Base-by-base conservation (phyloP, 768 basidiomycete species). In the Suillus subaureus region DNA sequence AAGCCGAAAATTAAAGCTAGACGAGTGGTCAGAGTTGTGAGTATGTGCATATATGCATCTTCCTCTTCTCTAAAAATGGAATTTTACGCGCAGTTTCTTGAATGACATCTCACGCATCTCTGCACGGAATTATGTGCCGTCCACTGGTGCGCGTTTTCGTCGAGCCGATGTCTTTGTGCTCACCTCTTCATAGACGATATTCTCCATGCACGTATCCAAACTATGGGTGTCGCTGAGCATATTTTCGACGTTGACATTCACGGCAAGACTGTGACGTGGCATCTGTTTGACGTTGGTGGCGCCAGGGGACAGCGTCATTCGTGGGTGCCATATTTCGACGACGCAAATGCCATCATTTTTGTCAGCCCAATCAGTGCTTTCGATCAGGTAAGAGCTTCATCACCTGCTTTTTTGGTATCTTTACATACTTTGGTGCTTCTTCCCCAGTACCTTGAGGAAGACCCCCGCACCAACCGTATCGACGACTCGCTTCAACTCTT, bases 21-120 rank as follows among this genome's bases (percentile, higher is more conserved):
- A 94, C 68, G 93, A 95, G 75, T 93, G 92, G 89, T 87, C 91
- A 15, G 93, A 94, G 78, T 95, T 91, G 93, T 94, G 73, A 76
- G 93, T 82, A 37, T 51, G 15, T 26, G 72, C 70, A 69, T 75
- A 70, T 69, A 78, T 71, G 69, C 68, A 28, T 60, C 43, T 16
- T 55, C 58, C 33, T 12, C 40, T 57, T 64, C 61, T 63, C 64
- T 68, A 15, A 69, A 37, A 6, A 39, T 39, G 7, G 8, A n/a
- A 40, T 65, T 55, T 37, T 52, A n/a, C n/a, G 21, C 26, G 33
- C 68, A 94, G 93, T 74, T 95, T 94, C 81, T 76, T 95, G 62
- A 82, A 85, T 69, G 84, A 90, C 72, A 91, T 95, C 52, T 76
- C 80, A 63, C 89, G 93, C 23, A 87, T 95, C 40, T 87, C 91